Conservation (phyloP, 2,329 filamentous ascomycete species). For the Ophiostoma tasmaniense region DNA sequence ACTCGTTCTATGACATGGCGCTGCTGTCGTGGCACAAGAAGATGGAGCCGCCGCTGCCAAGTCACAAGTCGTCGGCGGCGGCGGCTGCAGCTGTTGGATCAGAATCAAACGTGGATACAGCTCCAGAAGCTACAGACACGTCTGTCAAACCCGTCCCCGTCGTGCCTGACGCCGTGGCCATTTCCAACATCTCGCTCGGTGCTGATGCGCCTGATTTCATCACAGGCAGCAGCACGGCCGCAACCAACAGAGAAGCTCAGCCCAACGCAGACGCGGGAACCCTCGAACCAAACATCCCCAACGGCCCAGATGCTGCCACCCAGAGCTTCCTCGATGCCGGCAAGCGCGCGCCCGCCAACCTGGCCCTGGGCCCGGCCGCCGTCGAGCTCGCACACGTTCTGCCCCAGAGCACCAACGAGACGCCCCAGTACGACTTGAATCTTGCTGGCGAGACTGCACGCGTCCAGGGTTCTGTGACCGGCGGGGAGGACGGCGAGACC, state of each 20-base stretch:
- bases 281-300: conserved; percentile 15
- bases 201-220: background rate
- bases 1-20: conserved; percentile 66
- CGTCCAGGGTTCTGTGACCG: conserved; percentile 49
- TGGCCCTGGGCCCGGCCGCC: background rate
- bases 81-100: background rate
- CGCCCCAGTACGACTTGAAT: conserved; percentile 56
- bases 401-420: conserved; percentile 47
- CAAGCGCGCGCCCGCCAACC: conserved; percentile 10
- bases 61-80: conserved; percentile 34
- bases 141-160: background rate
- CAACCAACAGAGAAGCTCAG: background rate
- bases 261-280: background rate
- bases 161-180: background rate
- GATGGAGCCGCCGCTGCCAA: conserved; percentile 52
- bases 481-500: conserved; percentile 40
- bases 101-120: no score
- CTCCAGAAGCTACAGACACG: background rate
- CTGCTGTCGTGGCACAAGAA: conserved; percentile 62
- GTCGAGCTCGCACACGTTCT: conserved; percentile 24
- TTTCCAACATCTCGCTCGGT: background rate
- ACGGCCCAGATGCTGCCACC: conserved; percentile 20
- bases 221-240: background rate
- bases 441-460: conserved; percentile 53
- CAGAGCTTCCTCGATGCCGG: conserved; percentile 24